Percentiles rank a stretch among this genome's conserved stretches.
Conservation (phyloP, 2,329 filamentous ascomycete species). For the Orbilia javanica region DNA sequence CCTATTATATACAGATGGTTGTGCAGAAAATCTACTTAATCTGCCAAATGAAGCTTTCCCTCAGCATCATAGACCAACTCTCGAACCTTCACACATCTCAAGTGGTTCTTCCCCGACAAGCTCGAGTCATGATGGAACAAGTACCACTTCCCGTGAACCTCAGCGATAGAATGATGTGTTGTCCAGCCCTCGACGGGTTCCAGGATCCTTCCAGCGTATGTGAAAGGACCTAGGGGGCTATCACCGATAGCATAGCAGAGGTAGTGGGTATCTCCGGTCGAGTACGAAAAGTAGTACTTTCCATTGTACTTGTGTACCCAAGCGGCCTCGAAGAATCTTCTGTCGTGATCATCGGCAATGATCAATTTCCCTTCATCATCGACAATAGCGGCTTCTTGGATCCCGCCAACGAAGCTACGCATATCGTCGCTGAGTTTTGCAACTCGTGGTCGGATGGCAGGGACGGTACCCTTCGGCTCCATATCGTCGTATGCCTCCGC, state of each 20-base stretch:
- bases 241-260: slow-evolving; percentile 77
- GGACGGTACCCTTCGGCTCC: slow-evolving; percentile 72
- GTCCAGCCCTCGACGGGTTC: slow-evolving; percentile 85
- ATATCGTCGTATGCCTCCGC: slow-evolving; percentile 70
- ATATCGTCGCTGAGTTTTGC: slow-evolving; percentile 76
- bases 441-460: slow-evolving; percentile 76
- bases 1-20: neutral
- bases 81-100: slow-evolving; percentile 79
- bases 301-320: slow-evolving; percentile 81
- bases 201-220: slow-evolving; percentile 77
- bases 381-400: slow-evolving; percentile 75
- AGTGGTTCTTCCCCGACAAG: slow-evolving; percentile 77
- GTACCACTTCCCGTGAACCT: slow-evolving; percentile 79
- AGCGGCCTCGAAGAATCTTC: slow-evolving; percentile 83
- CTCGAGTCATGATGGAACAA: slow-evolving; percentile 82
- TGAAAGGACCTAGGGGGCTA: slow-evolving; percentile 78
- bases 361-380: slow-evolving; percentile 74
- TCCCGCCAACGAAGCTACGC: slow-evolving; percentile 71
- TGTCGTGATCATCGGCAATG: slow-evolving; percentile 76
- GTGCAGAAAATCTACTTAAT: neutral
- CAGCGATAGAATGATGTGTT: slow-evolving; percentile 82
- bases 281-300: slow-evolving; percentile 81
- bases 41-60: slow-evolving; percentile 66
- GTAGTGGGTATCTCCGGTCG: slow-evolving; percentile 82
- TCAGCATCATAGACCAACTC: slow-evolving; percentile 79